Conservation (phyloP, 768 basidiomycete genomes). For the Phylloporus sp. region DNA sequence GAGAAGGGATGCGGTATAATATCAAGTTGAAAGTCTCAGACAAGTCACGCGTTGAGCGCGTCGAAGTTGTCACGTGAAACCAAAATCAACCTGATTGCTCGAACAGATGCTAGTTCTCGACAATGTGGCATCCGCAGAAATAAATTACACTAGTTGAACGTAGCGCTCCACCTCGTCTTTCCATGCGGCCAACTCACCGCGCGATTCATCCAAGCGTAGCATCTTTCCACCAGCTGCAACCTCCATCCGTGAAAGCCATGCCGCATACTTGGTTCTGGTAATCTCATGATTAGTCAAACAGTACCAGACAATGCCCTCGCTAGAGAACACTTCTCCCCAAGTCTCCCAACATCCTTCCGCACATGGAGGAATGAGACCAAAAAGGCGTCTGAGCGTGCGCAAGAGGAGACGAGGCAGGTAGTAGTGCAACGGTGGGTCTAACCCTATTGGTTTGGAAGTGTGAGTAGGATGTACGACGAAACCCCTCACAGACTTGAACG, state of each 20-base stretch:
- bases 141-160: conserved; percentile 5
- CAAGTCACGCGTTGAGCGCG: conserved; percentile 3
- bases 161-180: conserved; percentile 13
- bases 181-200: conserved; percentile 42
- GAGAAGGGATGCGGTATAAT: background rate
- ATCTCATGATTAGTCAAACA: conserved; percentile 42
- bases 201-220: conserved; percentile 52
- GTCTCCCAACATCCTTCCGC: conserved; percentile 48
- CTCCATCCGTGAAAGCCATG: conserved; percentile 14
- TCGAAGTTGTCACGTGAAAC: conserved; percentile 18
- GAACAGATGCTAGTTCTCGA: background rate
- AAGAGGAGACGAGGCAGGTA: conserved; percentile 58
- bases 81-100: conserved; percentile 6
- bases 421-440: conserved; percentile 58
- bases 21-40: background rate
- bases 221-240: conserved; percentile 37
- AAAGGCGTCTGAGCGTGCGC: conserved; percentile 47
- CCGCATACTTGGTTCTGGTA: conserved; percentile 12
- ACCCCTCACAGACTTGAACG: conserved; percentile 17
- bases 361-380: conserved; percentile 38
- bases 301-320: conserved; percentile 47
- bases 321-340: conserved; percentile 41
- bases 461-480: background rate
- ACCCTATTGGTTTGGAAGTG: conserved; percentile 40
- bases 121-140: background rate